Conservation (phyloP, 176 grass and related monocot genomes). For the Oryza meyeriana region DNA sequence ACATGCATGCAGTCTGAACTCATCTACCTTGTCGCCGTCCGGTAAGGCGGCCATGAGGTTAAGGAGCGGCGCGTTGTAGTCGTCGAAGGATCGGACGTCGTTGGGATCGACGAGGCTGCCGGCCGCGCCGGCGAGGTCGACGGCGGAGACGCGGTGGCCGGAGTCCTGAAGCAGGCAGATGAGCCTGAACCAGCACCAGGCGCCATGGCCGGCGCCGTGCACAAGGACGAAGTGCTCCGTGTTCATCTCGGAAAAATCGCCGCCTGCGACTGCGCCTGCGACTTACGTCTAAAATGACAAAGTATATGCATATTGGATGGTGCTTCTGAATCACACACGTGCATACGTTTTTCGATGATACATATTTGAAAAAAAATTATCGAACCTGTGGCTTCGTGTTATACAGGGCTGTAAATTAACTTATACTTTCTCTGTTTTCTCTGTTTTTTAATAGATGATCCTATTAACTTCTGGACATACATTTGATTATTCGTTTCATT, state of each 20-base stretch:
- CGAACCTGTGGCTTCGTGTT: no score
- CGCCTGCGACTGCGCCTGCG: not conserved
- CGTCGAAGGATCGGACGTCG: constrained; percentile 27
- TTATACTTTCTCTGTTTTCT: no score
- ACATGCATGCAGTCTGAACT: not conserved
- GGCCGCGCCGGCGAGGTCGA: constrained; percentile 44
- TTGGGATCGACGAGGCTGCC: constrained; percentile 33
- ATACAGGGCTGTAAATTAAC: no score
- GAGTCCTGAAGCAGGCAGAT: constrained; percentile 7
- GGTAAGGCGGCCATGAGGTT: constrained; percentile 25
- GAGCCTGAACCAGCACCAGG: constrained; percentile 64
- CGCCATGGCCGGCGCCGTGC: constrained; percentile 53
- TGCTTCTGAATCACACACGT: no score
- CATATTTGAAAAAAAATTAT: no score
- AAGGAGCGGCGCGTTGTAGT: constrained; percentile 35
- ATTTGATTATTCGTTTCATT: no score
- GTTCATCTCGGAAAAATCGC: not conserved
- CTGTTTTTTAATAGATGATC: no score
- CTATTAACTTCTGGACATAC: no score
- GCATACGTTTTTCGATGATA: no score
- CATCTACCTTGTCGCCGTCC: constrained; percentile 32
- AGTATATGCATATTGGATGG: not conserved
- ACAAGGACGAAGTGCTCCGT: constrained; percentile 50
- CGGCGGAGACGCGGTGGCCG: constrained; percentile 40
- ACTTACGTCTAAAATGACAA: not conserved